Evolutionary conservation across 441 rosid species (phyloP).

Genomic region (Dalechampia spathulata): DNA sequence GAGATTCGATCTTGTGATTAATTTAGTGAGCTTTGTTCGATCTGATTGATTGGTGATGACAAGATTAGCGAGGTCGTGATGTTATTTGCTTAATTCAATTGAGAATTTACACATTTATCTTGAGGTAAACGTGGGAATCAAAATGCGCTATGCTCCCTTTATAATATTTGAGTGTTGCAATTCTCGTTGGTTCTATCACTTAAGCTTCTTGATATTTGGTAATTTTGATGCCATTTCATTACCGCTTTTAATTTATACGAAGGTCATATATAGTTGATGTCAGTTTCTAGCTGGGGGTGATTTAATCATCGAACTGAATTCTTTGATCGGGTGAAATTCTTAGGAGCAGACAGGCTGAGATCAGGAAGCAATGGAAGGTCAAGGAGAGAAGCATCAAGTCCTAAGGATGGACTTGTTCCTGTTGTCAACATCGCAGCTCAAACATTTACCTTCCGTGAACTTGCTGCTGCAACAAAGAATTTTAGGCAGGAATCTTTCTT

Average conservation of each 20-base stretch:
- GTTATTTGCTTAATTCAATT: not conserved
- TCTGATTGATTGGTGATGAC: too few species aligned
- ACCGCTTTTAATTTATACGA: not conserved
- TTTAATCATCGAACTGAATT: not conserved
- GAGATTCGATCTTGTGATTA: constrained; percentile 32
- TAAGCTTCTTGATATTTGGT: not conserved
- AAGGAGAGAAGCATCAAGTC: constrained; percentile 47
- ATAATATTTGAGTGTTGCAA: too few species aligned
- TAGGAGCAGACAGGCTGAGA: constrained; percentile 75
- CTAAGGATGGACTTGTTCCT: constrained; percentile 52
- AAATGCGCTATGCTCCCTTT: too few species aligned
- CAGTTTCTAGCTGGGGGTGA: constrained; percentile 2
- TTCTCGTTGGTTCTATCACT: not conserved
- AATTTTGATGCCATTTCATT: constrained; percentile 1
- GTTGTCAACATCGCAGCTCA: constrained; percentile 73
- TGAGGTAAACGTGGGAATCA: too few species aligned
- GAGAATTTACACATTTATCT: not conserved
- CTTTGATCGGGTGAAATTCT: constrained; percentile 24
- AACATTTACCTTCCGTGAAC: constrained; percentile 76
- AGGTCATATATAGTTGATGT: constrained; percentile 3
- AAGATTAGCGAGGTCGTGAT: not conserved
- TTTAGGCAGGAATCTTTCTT: constrained; percentile 84
- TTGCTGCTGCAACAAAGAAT: constrained; percentile 88
- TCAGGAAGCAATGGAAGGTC: constrained; percentile 57
- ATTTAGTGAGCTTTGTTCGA: constrained; percentile 11